Evolutionary conservation across 345 rosid genomes (phyloP).

Genomic region (Sisymbrium altissimum): DNA sequence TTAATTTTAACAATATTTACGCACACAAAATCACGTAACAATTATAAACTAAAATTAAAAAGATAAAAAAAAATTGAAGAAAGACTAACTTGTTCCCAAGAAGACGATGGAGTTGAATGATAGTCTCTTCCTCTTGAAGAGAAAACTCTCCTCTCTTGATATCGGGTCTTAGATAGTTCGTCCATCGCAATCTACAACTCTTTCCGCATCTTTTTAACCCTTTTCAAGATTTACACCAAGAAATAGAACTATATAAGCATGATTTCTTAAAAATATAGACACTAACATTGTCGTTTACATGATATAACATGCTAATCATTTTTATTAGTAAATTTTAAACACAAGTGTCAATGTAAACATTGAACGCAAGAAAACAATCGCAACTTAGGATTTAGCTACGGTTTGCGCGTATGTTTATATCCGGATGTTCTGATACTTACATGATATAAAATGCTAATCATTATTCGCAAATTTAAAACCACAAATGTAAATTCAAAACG

Average conservation of each 20-base stretch:
- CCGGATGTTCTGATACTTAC: neutral
- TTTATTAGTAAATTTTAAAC: neutral
- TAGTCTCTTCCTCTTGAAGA: slow-evolving; percentile 35
- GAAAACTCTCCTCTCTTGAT: slow-evolving; percentile 39
- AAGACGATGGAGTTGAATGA: slow-evolving; percentile 36
- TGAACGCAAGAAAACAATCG: neutral
- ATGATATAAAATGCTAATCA: neutral
- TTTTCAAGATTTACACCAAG: slow-evolving; percentile 17
- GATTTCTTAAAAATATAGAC: neutral
- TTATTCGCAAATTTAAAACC: neutral
- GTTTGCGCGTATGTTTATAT: neutral
- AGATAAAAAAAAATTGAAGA: neutral
- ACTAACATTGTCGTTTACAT: neutral
- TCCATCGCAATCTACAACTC: slow-evolving; percentile 40
- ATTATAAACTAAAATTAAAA: neutral
- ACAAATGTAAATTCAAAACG: neutral
- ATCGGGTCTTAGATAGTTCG: slow-evolving; percentile 38
- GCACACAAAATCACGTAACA: neutral
- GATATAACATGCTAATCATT: neutral
- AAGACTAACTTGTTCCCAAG: slow-evolving; percentile 38
- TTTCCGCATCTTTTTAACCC: slow-evolving; percentile 37
- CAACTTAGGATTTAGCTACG: neutral
- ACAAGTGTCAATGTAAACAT: neutral
- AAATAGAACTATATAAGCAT: neutral
- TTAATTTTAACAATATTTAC: slow-evolving; percentile 1